Percentiles rank a stretch among this genome's conserved stretches.
Evolutionary conservation across 139 green algal species (phyloP).

Genomic region (Tetradesmus obliquus): DNA sequence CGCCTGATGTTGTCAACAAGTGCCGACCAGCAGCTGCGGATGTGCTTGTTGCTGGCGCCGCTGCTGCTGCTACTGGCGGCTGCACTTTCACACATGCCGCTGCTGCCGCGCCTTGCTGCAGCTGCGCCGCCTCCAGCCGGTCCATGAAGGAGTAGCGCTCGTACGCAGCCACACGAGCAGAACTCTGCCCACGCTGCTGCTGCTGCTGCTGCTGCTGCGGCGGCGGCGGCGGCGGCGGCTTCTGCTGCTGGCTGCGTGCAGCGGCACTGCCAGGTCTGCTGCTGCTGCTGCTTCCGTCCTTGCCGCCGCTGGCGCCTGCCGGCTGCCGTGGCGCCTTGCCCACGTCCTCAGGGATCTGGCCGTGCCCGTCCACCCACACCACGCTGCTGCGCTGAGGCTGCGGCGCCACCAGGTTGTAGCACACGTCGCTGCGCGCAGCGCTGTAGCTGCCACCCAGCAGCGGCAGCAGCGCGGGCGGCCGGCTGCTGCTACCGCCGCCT

Average conservation of each 20-base stretch:
- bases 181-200: not conserved
- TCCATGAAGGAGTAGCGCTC: not conserved
- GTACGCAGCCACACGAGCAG: not conserved
- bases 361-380: slow-evolving; percentile 10
- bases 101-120: not conserved
- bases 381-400: not conserved
- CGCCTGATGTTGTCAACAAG: not conserved
- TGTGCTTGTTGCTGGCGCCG: not conserved
- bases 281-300: slow-evolving; percentile 14
- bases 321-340: not conserved
- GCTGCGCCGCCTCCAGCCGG: not conserved
- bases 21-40: not conserved
- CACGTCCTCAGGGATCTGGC: slow-evolving; percentile 23
- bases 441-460: slow-evolving; percentile 34
- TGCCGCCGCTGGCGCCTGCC: not conserved
- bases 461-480: slow-evolving; percentile 3
- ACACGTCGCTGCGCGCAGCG: slow-evolving; percentile 8
- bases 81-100: not conserved
- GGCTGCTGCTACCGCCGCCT: not conserved
- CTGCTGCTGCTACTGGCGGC: not conserved
- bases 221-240: not conserved
- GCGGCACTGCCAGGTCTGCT: not conserved
- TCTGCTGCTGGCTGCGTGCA: not conserved
- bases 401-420: slow-evolving; percentile 21
- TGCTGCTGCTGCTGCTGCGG: not conserved